Evolutionary conservation across 1,284 basidiomycete species (phyloP), one percentile per base, ranked within the genome.

Genomic region (Moniliophthora roreri): DNA sequence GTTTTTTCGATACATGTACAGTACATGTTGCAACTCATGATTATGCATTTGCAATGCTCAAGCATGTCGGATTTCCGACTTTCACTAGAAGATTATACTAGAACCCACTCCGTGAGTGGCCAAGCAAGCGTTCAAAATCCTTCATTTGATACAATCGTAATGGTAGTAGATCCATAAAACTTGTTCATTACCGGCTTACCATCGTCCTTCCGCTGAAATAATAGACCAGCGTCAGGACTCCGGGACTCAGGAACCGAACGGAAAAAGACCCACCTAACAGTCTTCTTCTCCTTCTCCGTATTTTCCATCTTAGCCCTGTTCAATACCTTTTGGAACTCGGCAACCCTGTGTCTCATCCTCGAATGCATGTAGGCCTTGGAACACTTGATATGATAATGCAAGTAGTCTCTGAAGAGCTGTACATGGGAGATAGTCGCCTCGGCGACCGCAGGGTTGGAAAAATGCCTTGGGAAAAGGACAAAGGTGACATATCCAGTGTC

Each of bases 281-380:
- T 99, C 82, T 94, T 98, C 65, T 91, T 82, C 69, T 98, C 95
- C 24, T 82, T 83, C 7, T 82, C 80, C 1, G 85, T 87, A 8
- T 85, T 84, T 72, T 99, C 97, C 34, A 91, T 91, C 81, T 99
- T 99, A n/a, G 97, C 96, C 48, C 97, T 78, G 69, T 99, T 99
- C 64, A 99, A 77, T 47, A 99, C 87, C 77, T 99, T 99, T 73
- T 98, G 88, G 79, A 99, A 99, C 72, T 98, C 95, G 13, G 91
- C 86, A 11, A 98, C 97, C 23, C 97, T 86, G 67, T 90, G 82
- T 57, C 97, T 82, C 95, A 99, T 97, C 48, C 97, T 81, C 21
- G 93, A 96, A 73, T 99, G 97, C 93, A 99, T 96, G 76, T 99
- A 99, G 1, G 96, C 97, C 72, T 99, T 99, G 51, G 91, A 95